phyloP scores from a whole-genome alignment of 371 early-diverging fungal species.

The Zancudomyces culisetae region DNA sequence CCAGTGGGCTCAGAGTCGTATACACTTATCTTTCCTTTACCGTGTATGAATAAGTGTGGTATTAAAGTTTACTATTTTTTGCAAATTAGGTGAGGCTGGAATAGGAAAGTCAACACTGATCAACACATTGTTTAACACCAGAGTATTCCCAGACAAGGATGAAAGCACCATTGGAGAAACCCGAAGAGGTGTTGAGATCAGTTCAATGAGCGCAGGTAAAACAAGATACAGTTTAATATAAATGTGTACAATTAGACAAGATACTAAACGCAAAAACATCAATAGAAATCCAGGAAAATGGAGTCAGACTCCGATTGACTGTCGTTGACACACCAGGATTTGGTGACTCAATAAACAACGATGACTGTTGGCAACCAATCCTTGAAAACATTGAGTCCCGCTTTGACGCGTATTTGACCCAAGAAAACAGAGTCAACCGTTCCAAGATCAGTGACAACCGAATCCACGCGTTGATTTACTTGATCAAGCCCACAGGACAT shows the following conservation, averaged over 20 bases:
- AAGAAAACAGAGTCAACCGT: conserved; percentile 81
- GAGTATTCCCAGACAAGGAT: conserved; percentile 64
- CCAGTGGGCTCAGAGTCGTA: background rate
- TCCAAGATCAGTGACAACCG: conserved; percentile 92
- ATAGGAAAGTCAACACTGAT: conserved; percentile 99
- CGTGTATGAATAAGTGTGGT: too few species aligned
- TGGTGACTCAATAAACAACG: conserved; percentile 90
- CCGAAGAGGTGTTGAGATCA: conserved; percentile 84
- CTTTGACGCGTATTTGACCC: conserved; percentile 81
- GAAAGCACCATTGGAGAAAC: conserved; percentile 63
- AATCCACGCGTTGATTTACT: conserved; percentile 92
- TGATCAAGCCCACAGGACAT: conserved; percentile 95
- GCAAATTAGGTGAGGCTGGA: conserved; percentile 71
- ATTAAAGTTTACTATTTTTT: too few species aligned
- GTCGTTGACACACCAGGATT: conserved; percentile 96
- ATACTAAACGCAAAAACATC: too few species aligned
- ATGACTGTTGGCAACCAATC: conserved; percentile 91
- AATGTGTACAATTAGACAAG: too few species aligned
- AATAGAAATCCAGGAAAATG: too few species aligned
- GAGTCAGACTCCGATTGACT: conserved; percentile 81
- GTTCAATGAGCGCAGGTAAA: conserved; percentile 74
- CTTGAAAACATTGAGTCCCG: conserved; percentile 87
- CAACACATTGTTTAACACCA: conserved; percentile 93
- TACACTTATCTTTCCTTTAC: background rate
- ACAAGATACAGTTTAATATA: too few species aligned